Percentiles rank a stretch among this genome's conserved stretches.
These are phyloP conservation scores for Coix lacrymajobi DNA, from an alignment of 176 grass and related monocot genomes.

Conservation along the genomic window DNA sequence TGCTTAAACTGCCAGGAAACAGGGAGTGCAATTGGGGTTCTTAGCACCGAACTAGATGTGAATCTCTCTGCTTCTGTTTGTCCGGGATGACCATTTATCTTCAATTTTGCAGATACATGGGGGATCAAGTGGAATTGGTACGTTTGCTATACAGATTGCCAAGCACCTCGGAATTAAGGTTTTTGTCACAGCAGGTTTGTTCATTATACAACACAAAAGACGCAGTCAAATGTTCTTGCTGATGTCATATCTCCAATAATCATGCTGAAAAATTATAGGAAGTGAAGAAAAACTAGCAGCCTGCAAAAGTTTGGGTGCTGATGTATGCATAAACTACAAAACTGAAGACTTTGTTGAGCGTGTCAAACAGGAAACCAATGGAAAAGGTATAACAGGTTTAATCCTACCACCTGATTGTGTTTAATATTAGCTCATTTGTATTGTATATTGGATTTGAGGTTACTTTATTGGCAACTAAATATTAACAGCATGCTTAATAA, in stretches of 20 bases:
- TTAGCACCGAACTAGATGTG: not conserved
- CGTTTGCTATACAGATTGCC: slow-evolving; percentile 78
- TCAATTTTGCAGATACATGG: slow-evolving; percentile 66
- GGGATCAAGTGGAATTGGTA: slow-evolving; percentile 94
- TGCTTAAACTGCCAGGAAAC: not conserved
- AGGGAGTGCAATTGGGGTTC: not conserved
- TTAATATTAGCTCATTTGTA: not conserved
- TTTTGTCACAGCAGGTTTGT: slow-evolving; percentile 75
- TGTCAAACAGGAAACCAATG: slow-evolving; percentile 72
- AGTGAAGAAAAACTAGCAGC: slow-evolving; percentile 73
- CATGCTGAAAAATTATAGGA: slow-evolving; percentile 25
- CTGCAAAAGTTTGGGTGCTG: slow-evolving; percentile 71
- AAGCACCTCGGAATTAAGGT: slow-evolving; percentile 82
- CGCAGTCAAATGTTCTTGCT: not conserved
- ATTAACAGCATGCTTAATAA: not conserved
- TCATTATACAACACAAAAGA: not conserved
- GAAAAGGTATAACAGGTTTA: slow-evolving; percentile 51
- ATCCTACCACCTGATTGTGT: not conserved
- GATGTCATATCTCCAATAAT: not conserved
- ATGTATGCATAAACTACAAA: slow-evolving; percentile 95
- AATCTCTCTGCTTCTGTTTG: not conserved
- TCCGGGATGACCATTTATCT: not conserved
- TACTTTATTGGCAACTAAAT: not conserved
- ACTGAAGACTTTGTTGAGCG: slow-evolving; percentile 75
- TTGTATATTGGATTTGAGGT: not conserved